phyloP scores from a whole-genome alignment of 176 grass and related monocot genomes.

The Cenchrus fungigraminus region DNA sequence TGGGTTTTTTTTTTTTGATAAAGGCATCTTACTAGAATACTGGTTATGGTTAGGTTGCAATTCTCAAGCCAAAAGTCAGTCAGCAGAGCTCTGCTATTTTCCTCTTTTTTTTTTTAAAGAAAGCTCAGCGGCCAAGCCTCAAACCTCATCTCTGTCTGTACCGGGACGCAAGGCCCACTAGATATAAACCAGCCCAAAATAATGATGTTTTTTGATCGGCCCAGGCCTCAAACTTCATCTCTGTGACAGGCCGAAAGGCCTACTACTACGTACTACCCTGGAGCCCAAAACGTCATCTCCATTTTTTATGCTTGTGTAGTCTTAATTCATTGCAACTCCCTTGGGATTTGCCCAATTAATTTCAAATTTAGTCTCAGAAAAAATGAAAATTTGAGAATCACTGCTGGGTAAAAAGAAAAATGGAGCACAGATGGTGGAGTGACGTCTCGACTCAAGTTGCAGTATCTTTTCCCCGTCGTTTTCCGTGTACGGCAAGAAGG shows the following conservation, averaged over 20 bases:
- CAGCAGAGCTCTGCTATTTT: neutral
- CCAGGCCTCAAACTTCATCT: no score
- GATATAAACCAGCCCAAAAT: neutral
- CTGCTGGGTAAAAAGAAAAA: neutral
- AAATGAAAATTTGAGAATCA: neutral
- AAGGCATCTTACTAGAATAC: no score
- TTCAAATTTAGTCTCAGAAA: neutral
- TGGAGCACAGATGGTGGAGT: neutral
- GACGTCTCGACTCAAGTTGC: neutral
- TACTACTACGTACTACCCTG: no score
- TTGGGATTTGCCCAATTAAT: neutral
- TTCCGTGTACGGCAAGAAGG: neutral
- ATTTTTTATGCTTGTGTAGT: no score
- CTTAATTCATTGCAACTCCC: neutral
- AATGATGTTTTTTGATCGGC: no score
- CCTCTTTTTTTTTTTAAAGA: neutral
- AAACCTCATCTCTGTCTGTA: neutral
- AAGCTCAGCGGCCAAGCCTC: neutral
- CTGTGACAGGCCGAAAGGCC: no score
- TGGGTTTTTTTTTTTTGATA: no score
- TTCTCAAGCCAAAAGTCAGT: neutral
- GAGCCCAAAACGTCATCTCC: neutral
- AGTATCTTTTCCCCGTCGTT: neutral
- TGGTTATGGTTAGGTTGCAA: no score
- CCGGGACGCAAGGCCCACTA: neutral